These are phyloP conservation scores for Sistotremastrum suecicum DNA, from an alignment of 768 basidiomycete species.

Conservation along the genomic window DNA sequence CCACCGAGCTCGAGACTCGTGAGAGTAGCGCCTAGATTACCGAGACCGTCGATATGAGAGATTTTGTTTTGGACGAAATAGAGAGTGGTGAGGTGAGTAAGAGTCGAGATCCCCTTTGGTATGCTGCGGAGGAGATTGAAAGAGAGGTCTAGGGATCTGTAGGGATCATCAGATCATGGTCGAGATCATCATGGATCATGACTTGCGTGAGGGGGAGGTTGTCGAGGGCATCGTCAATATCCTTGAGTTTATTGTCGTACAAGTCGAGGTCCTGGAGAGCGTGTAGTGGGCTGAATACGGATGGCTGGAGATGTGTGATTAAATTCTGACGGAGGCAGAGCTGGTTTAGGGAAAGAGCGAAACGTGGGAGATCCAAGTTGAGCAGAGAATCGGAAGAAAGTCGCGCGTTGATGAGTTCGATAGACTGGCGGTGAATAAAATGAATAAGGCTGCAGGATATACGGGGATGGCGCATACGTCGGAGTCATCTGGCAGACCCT, in stretches of 20 bases:
- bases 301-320: conserved; percentile 57
- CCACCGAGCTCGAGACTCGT: conserved; percentile 87
- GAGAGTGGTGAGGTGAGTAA: conserved; percentile 54
- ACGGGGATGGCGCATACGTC: conserved; percentile 35
- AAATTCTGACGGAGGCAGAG: conserved; percentile 83
- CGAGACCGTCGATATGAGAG: conserved; percentile 56
- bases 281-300: conserved; percentile 48
- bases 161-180: neutral
- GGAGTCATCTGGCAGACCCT: conserved; percentile 71
- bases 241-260: conserved; percentile 90
- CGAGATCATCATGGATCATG: neutral
- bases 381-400: conserved; percentile 42
- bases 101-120: conserved; percentile 43
- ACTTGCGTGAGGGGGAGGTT: conserved; percentile 18
- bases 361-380: conserved; percentile 58
- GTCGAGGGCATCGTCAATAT: conserved; percentile 50
- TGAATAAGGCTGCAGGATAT: conserved; percentile 5
- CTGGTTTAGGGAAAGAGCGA: conserved; percentile 49
- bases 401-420: conserved; percentile 74
- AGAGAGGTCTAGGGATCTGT: conserved; percentile 78
- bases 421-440: conserved; percentile 38
- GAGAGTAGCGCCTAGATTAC: conserved; percentile 37
- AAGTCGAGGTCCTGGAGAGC: conserved; percentile 82
- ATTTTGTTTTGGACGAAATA: conserved; percentile 98
- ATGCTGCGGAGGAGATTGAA: conserved; percentile 79